Evolutionary conservation across 805 yeast genomes (phyloP).

Genomic region (Candida suzukii): DNA sequence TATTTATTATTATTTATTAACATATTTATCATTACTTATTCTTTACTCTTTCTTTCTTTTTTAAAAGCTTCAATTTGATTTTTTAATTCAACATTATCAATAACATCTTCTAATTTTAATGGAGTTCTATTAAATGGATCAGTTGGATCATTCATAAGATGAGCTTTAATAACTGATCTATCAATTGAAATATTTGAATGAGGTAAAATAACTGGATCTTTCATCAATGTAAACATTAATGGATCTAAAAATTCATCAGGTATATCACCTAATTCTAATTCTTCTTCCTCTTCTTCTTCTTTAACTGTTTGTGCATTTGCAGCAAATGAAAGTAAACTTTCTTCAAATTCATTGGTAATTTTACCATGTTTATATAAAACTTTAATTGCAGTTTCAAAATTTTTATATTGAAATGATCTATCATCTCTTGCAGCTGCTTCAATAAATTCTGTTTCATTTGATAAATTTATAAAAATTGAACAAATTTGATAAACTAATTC

Average conservation of each 20-base stretch:
- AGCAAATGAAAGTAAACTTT: conserved; percentile 47
- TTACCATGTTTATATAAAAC: conserved; percentile 55
- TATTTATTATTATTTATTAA: no score
- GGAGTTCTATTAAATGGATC: conserved; percentile 98
- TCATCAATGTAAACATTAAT: conserved; percentile 91
- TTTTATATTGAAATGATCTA: conserved; percentile 69
- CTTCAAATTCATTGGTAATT: conserved; percentile 43
- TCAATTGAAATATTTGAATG: conserved; percentile 80
- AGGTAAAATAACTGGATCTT: conserved; percentile 93
- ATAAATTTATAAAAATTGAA: conserved; percentile 68
- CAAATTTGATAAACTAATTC: conserved; percentile 61
- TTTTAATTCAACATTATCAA: conserved; percentile 67
- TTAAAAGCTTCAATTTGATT: conserved; percentile 54
- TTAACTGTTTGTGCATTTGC: conserved; percentile 56
- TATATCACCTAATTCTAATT: conserved; percentile 80
- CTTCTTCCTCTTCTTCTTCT: conserved; percentile 69
- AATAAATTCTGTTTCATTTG: conserved; percentile 57
- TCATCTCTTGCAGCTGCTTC: conserved; percentile 83
- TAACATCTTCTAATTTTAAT: conserved; percentile 78
- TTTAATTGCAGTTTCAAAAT: conserved; percentile 63
- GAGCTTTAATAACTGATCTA: conserved; percentile 86
- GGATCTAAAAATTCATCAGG: conserved; percentile 98
- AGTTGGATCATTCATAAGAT: conserved; percentile 86
- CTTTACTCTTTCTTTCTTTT: conserved; percentile 19
- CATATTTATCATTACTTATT: background rate